Evolutionary conservation across 2,329 filamentous ascomycete genomes (phyloP), one percentile per base, ranked within the genome.

Genomic region (Colletotrichum aenigma): DNA sequence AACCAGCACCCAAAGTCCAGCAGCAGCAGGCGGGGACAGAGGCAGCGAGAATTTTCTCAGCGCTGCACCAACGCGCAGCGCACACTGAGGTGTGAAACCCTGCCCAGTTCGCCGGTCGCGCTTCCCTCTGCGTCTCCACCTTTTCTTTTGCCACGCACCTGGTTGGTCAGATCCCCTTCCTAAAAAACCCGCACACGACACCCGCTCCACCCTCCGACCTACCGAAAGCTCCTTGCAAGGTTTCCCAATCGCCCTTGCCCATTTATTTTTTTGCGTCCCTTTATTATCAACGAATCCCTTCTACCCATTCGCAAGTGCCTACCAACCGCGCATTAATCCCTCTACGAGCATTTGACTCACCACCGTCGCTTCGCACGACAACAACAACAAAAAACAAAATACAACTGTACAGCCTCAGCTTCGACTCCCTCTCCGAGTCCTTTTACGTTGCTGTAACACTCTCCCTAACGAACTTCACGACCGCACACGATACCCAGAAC

Each of bases 121-220:
- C 26, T 30, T 56, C 26, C n/a, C 43, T 52, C 66, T 21, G 10
- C 4, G 43, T 52, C 43, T 21, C 48, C 64, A 58, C 12, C 34
- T 60, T 70, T 70, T 58, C 32, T 66, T 70, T 74, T 32, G 24
- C 70, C 70, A 76, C 70, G 48, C 30, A 32, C 12, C 34, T 76
- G 64, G 18, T 76, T 76, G 70, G 74, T 26, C 58, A 48, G 48
- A 65, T 52, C n/a, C 6, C 28, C 56, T 75, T 77, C 76, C 76
- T 78, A 75, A 78, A 78, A 78, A 78, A 77, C 76, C 76, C 76
- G 76, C 76, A 78, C 75, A 77, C 76, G 74, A 77, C 74, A 76
- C 74, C 70, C 34, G 34, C 55, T 73, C 74, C 74, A 76, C 70
- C 36, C 64, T 68, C 64, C 56, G 56, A 52, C 43, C 73, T 75